A percentile compares a stretch with the other conserved stretches of the same genome.
Conservation (phyloP, 805 yeast genomes). For the Candida suzukii region DNA sequence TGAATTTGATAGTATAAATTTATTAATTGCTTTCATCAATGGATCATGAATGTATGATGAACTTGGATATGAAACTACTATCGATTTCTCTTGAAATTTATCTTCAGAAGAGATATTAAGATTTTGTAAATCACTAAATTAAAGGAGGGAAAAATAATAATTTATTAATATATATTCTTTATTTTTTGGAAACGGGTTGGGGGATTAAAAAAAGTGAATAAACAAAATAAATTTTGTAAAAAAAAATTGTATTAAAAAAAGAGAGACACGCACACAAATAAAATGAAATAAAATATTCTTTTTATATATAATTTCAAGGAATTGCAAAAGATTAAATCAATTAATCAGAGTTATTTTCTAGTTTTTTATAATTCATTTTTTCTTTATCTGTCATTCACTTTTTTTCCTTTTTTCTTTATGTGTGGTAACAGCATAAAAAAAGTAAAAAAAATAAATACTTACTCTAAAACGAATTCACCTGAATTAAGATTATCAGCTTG, state of each 20-base stretch:
- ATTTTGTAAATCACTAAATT: neutral
- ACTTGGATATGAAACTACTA: conserved; percentile 31
- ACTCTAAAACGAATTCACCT: conserved; percentile 55
- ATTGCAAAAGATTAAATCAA: too few species aligned
- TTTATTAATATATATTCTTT: neutral
- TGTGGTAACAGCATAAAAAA: neutral
- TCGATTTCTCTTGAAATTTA: neutral
- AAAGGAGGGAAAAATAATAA: neutral
- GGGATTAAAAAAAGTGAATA: neutral
- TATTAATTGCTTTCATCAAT: conserved; percentile 28
- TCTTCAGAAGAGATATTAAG: neutral
- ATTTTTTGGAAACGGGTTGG: neutral
- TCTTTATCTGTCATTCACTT: neutral
- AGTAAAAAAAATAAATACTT: conserved; percentile 17
- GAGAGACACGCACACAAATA: too few species aligned
- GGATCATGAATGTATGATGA: conserved; percentile 37
- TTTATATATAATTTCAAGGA: too few species aligned
- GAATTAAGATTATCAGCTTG: conserved; percentile 35
- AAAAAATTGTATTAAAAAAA: neutral
- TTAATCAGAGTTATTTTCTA: too few species aligned
- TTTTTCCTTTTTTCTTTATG: neutral
- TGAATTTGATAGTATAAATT: conserved; percentile 6
- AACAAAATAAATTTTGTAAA: conserved; percentile 1
- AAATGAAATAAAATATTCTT: too few species aligned
- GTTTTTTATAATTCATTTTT: too few species aligned